A percentile compares a stretch with the other conserved stretches of the same genome.
Conservation (phyloP, 352 stramenopile species). For the Phytophthora citrophthora region DNA sequence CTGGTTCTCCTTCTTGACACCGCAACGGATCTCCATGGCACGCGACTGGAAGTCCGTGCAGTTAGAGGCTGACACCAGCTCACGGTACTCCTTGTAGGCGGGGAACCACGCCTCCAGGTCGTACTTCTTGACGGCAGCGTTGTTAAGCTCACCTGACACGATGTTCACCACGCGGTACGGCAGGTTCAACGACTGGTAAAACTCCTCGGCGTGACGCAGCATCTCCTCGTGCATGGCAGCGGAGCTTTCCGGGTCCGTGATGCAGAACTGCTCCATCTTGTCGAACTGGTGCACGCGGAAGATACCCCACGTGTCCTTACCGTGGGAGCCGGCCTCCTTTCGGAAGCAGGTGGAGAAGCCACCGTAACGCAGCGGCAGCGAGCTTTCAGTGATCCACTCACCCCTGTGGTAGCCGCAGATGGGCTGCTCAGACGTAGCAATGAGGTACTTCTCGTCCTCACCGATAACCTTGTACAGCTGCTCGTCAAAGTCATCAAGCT, state of each 20-base stretch:
- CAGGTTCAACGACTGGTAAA: conserved; percentile 98
- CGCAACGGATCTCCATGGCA: conserved; percentile 97
- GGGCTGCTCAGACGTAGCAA: conserved; percentile 99
- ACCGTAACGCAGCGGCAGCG: conserved; percentile 87
- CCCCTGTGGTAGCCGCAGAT: conserved; percentile 98
- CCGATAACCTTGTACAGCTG: conserved; percentile 99
- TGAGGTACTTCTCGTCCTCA: conserved; percentile 99
- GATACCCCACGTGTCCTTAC: conserved; percentile 99
- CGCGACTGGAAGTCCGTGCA: conserved; percentile 98
- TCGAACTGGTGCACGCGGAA: conserved; percentile 99
- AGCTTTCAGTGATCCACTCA: conserved; percentile 88
- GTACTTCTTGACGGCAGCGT: conserved; percentile 99
- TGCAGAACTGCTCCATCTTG: conserved; percentile 99
- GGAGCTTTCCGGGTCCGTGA: conserved; percentile 95
- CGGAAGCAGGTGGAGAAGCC: conserved; percentile 99
- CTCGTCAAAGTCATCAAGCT: conserved; percentile 99
- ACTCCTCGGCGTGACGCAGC: conserved; percentile 94
- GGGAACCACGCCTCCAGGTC: conserved; percentile 99
- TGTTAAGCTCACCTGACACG: conserved; percentile 98
- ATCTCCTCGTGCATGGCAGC: conserved; percentile 94
- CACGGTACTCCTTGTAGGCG: conserved; percentile 97
- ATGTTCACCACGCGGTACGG: conserved; percentile 99
- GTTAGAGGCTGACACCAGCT: conserved; percentile 99
- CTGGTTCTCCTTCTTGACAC: conserved; percentile 95
- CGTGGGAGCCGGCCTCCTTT: conserved; percentile 98